phyloP scores from a whole-genome alignment of 805 yeast genomes.

The Saccharomycopsis capsularis region DNA sequence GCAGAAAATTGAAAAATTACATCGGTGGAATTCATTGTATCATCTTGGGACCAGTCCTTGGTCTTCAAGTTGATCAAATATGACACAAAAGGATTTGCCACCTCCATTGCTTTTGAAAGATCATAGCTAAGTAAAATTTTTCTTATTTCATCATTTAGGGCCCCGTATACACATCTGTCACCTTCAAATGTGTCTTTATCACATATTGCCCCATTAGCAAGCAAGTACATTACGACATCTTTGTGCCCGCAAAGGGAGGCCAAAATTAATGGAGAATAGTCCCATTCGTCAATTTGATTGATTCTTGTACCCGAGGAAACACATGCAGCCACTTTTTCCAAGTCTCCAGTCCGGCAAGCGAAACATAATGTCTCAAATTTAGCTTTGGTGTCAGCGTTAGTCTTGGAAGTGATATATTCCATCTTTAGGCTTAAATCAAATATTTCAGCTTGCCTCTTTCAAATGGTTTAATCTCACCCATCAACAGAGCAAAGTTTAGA shows the following conservation, averaged over 20 bases:
- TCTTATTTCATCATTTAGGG: conserved; percentile 60
- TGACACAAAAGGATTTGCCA: conserved; percentile 64
- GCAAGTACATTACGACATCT: conserved; percentile 50
- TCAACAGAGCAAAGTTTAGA: too few relatives aligned
- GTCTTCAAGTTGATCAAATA: conserved; percentile 47
- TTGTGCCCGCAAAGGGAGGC: conserved; percentile 74
- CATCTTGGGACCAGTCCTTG: conserved; percentile 19
- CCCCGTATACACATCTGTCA: conserved; percentile 71
- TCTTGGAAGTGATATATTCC: too few relatives aligned
- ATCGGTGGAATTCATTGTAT: conserved; percentile 26
- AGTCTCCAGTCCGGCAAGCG: conserved; percentile 67
- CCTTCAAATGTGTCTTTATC: conserved; percentile 81
- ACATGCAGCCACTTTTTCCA: conserved; percentile 52
- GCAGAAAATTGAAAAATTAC: conserved; percentile 23
- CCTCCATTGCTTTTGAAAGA: conserved; percentile 61
- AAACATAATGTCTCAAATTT: conserved; percentile 4
- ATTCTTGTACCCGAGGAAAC: conserved; percentile 47
- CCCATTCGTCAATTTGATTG: conserved; percentile 55
- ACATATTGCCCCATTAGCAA: conserved; percentile 66
- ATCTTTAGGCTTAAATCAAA: too few relatives aligned
- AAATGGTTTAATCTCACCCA: too few relatives aligned
- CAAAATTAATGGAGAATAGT: conserved; percentile 66
- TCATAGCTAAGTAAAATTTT: conserved; percentile 52
- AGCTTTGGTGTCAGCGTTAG: too few relatives aligned
- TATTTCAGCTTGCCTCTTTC: too few relatives aligned